These are phyloP conservation scores for Beauveria australis DNA, from an alignment of 2,329 filamentous ascomycete genomes.

Conservation along the genomic window DNA sequence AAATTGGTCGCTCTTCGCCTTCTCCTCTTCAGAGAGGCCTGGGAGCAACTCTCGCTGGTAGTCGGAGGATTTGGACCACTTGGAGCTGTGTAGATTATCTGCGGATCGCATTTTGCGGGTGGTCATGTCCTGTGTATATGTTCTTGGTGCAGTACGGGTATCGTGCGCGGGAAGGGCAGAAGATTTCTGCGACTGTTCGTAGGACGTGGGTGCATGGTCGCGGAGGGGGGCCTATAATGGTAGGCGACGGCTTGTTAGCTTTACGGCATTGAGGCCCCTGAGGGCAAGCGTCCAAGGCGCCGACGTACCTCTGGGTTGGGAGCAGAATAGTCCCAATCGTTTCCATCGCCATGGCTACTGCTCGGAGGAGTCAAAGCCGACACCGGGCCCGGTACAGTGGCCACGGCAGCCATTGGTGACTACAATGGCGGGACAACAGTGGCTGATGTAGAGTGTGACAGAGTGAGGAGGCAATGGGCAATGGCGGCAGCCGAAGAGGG, in stretches of 20 bases:
- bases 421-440: neutral
- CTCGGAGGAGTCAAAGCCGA: conserved; percentile 40
- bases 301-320: conserved; percentile 31
- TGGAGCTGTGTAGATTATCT: conserved; percentile 23
- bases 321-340: conserved; percentile 34
- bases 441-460: neutral
- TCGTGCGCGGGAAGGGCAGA: conserved; percentile 2
- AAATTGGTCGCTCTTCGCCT: conserved; percentile 21
- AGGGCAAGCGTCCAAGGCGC: neutral
- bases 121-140: conserved; percentile 14
- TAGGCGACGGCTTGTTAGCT: neutral
- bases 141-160: neutral
- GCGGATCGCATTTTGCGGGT: conserved; percentile 29
- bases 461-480: neutral
- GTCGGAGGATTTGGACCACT: conserved; percentile 17
- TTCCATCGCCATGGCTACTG: conserved; percentile 40
- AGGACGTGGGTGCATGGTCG: neutral
- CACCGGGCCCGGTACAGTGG: conserved; percentile 39
- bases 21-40: conserved; percentile 17
- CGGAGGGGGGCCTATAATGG: neutral
- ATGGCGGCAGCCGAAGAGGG: neutral
- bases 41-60: conserved; percentile 17
- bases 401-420: conserved; percentile 43
- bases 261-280: neutral
- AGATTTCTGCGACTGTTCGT: neutral